Evolutionary conservation across 805 yeast genomes (phyloP).

Genomic region (Millerozyma miso): DNA sequence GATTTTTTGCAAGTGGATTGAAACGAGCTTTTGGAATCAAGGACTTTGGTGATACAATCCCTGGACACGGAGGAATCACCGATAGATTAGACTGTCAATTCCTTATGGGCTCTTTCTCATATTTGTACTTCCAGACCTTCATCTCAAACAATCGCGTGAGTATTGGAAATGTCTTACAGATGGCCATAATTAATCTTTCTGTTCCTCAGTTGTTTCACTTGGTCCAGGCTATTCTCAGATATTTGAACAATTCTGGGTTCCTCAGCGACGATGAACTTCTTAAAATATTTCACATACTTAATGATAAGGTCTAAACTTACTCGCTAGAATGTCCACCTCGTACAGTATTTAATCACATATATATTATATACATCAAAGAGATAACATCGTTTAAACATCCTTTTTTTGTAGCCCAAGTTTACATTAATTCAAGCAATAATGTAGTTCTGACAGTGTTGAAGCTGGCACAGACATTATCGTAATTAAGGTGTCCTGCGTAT

Average conservation of each 20-base stretch:
- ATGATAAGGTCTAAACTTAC: slow-evolving; percentile 4
- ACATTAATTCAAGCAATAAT: too few species aligned
- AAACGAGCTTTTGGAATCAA: slow-evolving; percentile 94
- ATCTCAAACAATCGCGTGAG: slow-evolving; percentile 68
- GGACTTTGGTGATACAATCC: slow-evolving; percentile 97
- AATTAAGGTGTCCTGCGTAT: too few species aligned
- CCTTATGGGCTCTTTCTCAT: slow-evolving; percentile 93
- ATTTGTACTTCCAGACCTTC: slow-evolving; percentile 89
- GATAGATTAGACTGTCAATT: slow-evolving; percentile 98
- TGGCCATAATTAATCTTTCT: slow-evolving; percentile 66
- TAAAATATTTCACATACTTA: slow-evolving; percentile 28
- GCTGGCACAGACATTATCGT: too few species aligned
- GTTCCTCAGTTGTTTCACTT: slow-evolving; percentile 62
- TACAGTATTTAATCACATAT: not conserved
- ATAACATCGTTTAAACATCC: too few species aligned
- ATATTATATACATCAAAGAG: too few species aligned
- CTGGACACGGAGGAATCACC: slow-evolving; percentile 98
- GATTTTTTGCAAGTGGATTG: slow-evolving; percentile 96
- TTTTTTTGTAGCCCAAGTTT: too few species aligned
- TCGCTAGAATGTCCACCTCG: not conserved
- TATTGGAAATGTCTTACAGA: slow-evolving; percentile 71
- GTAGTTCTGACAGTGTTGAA: too few species aligned
- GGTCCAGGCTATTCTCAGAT: slow-evolving; percentile 54
- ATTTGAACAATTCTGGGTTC: slow-evolving; percentile 36
- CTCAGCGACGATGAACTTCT: slow-evolving; percentile 25